Conservation (phyloP, 495 filamentous ascomycete genomes). For the Xylaria bambusicola region DNA sequence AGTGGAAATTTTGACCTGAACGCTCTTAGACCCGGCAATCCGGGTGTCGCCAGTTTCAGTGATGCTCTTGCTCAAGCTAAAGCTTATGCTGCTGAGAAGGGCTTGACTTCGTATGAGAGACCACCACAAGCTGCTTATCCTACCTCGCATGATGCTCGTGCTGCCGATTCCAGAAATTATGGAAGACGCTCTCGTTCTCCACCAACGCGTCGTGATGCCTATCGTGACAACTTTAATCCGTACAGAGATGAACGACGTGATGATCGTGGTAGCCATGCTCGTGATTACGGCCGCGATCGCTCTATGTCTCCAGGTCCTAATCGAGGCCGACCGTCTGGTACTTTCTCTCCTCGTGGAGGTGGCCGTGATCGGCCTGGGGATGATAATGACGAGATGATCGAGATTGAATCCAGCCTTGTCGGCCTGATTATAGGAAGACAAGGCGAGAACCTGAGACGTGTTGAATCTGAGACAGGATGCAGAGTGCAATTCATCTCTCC, state of each 20-base stretch:
- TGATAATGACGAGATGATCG: constrained; percentile 70
- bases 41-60: constrained; percentile 70
- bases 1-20: constrained; percentile 74
- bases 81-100: constrained; percentile 70
- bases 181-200: constrained; percentile 70
- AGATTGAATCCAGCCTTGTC: constrained; percentile 75
- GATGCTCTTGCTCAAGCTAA: constrained; percentile 76
- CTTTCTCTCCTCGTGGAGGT: constrained; percentile 50
- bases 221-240: constrained; percentile 70
- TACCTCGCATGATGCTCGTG: constrained; percentile 38
- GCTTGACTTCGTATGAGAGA: constrained; percentile 57
- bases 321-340: constrained; percentile 44
- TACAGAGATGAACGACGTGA: constrained; percentile 77
- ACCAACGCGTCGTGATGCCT: constrained; percentile 59
- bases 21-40: constrained; percentile 69
- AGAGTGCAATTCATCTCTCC: constrained; percentile 82
- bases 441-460: constrained; percentile 77
- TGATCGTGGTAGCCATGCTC: constrained; percentile 53
- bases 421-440: constrained; percentile 82
- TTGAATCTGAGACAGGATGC: constrained; percentile 73
- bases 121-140: constrained; percentile 40
- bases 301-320: constrained; percentile 59
- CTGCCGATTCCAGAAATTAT: constrained; percentile 51
- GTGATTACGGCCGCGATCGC: constrained; percentile 62
- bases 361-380: constrained; percentile 57